phyloP scores from a whole-genome alignment of 78 protist genomes.

The Dictyostelium intermedium region DNA sequence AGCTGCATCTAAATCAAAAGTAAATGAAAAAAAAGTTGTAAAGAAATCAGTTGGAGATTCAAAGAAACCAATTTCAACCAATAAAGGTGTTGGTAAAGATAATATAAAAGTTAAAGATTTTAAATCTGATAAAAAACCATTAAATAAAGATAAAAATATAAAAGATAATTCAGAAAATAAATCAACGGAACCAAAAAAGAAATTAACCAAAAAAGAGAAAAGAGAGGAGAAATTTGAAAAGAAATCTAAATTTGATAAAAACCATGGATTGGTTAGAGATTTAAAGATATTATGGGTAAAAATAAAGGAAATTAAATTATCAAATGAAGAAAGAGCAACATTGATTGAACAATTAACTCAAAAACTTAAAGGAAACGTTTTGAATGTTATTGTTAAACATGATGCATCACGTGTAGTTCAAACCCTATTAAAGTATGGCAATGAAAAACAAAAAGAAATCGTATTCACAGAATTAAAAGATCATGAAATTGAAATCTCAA shows the following conservation, averaged over 20 bases:
- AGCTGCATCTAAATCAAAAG: neutral
- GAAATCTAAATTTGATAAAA: conserved; percentile 43
- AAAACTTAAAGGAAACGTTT: conserved; percentile 30
- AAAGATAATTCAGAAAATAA: neutral
- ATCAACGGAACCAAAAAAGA: neutral
- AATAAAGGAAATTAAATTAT: conserved; percentile 19
- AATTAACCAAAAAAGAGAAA: conserved; percentile 29
- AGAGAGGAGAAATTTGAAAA: conserved; percentile 49
- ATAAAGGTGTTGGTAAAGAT: neutral
- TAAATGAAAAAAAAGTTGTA: neutral
- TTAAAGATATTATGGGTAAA: conserved; percentile 68
- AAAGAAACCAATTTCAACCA: neutral
- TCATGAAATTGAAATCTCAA: neutral
- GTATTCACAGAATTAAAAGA: conserved; percentile 64
- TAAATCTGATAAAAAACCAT: neutral
- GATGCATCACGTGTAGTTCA: conserved; percentile 84
- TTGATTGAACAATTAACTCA: neutral
- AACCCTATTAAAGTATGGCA: conserved; percentile 69
- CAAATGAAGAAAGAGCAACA: conserved; percentile 17
- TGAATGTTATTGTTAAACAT: conserved; percentile 65
- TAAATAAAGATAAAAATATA: neutral
- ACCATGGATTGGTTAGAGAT: conserved; percentile 21
- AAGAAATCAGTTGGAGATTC: neutral
- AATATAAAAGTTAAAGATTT: neutral
- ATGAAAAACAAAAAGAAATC: conserved; percentile 21